Evolutionary conservation across 2,329 filamentous ascomycete species (phyloP).

Genomic region (Cercospora sesami): DNA sequence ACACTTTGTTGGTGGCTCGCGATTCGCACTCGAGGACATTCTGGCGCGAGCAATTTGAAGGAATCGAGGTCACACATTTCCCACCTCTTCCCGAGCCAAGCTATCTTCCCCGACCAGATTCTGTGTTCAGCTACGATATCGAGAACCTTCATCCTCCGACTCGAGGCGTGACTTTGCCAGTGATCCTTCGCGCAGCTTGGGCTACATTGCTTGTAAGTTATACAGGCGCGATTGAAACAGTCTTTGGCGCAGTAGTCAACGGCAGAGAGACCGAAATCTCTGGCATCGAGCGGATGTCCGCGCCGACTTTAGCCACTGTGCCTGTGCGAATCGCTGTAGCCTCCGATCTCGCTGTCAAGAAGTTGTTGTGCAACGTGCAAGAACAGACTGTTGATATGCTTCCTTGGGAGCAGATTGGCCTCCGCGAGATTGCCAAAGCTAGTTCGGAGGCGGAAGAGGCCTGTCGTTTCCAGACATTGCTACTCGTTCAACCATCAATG

Average conservation of each 20-base stretch:
- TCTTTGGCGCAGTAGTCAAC: constrained; percentile 8
- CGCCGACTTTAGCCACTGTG: constrained; percentile 10
- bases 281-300: constrained; percentile 11
- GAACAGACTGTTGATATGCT: background rate
- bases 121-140: constrained; percentile 31
- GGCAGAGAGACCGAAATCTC: background rate
- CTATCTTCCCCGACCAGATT: constrained; percentile 29
- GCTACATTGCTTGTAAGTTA: background rate
- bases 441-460: constrained; percentile 57
- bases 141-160: constrained; percentile 2
- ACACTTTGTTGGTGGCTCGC: background rate
- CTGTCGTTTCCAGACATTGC: constrained; percentile 39
- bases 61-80: constrained; percentile 37
- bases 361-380: constrained; percentile 4
- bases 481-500: constrained; percentile 9
- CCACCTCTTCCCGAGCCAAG: constrained; percentile 35
- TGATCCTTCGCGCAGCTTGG: constrained; percentile 11
- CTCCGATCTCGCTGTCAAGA: background rate
- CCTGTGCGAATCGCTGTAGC: constrained; percentile 32
- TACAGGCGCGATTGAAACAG: background rate
- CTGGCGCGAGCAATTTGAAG: constrained; percentile 26
- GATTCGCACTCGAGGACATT: background rate
- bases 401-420: constrained; percentile 40
- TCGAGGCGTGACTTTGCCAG: constrained; percentile 9
- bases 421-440: constrained; percentile 41